Evolutionary conservation across 2,329 filamentous ascomycete species (phyloP), one percentile per base, ranked within the genome.

Genomic region (Paecilomyces formosus): DNA sequence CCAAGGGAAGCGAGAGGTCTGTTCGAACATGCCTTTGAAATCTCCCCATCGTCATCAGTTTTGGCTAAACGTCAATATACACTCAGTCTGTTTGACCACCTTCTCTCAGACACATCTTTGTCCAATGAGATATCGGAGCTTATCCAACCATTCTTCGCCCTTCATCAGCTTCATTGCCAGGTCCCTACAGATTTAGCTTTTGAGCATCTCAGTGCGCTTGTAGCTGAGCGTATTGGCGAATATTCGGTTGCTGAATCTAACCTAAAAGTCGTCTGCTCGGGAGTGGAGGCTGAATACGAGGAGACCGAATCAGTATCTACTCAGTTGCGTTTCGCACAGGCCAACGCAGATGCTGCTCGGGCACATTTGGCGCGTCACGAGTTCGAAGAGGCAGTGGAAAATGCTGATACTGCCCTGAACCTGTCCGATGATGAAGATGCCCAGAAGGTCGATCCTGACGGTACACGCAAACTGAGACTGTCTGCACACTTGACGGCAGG

Each of bases 21-120:
- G 9, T 96, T 97, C 69, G 92, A 90, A 1, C 94, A 99, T 70
- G 93, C 94, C 0, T 94, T 96, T 78, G 92, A 96, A 62, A 93
- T 99, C 54, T 87, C 91, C 0, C 89, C 91, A 61, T 88, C 90
- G 0, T 88, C 89, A 0, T 87, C 88, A 0, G 72, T 87, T 2
- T 79, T 91, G 3, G 85, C 88, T 0, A 89, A 92, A 70, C 84
- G 87, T 30, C 89, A 93, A 70, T 97, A 92, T 70, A 82, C 90
- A 0, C 78, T 88, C 0, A 89, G 90, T 1, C 81, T 89, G 54
- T 97, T 99, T 70, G 93, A 99, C 66, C 81, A 90, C 63, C 79
- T 96, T 6, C 72, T 91, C 13, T 79, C 83, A 1, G 82, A 83
- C 1, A 76, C 84, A 1, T 33, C 79, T 68, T 63, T 68, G 75